A percentile compares a stretch with the other conserved stretches of the same genome.
phyloP scores from a whole-genome alignment of 108 stramenopile genomes.

The Cyclotella baltica region DNA sequence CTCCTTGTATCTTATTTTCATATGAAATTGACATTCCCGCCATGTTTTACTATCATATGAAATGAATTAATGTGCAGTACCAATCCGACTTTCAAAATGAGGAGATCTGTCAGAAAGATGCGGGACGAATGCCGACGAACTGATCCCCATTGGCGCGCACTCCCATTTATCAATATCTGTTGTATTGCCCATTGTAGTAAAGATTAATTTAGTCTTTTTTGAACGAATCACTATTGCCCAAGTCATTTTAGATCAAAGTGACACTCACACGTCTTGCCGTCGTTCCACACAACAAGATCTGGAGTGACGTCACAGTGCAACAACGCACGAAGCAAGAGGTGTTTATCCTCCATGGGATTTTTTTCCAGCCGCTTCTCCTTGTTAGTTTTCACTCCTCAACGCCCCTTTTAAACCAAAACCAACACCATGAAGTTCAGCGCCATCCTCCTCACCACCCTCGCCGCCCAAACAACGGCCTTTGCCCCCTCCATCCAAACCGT shows the following conservation, averaged over 20 bases:
- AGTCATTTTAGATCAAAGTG: background rate
- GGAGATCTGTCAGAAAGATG: too few species aligned
- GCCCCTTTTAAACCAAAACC: background rate
- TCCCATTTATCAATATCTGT: too few species aligned
- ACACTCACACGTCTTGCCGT: background rate
- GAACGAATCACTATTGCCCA: too few species aligned
- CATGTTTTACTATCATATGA: too few species aligned
- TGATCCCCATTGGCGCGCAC: background rate
- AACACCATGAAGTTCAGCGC: constrained; percentile 39
- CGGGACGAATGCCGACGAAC: too few species aligned
- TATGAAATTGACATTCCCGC: too few species aligned
- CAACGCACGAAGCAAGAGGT: background rate
- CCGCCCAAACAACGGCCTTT: constrained; percentile 36
- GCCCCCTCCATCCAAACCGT: constrained; percentile 16
- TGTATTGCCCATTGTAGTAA: too few species aligned
- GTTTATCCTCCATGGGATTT: constrained; percentile 5
- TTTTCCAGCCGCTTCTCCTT: background rate
- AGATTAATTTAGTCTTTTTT: too few species aligned
- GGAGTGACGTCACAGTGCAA: background rate
- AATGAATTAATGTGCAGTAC: too few species aligned
- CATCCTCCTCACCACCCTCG: constrained; percentile 40
- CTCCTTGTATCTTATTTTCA: too few species aligned
- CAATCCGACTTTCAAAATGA: too few species aligned
- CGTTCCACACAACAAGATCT: constrained; percentile 6
- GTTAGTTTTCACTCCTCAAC: background rate